Base-by-base conservation (phyloP, 495 filamentous ascomycete species). In the Neurospora sublineolata region DNA sequence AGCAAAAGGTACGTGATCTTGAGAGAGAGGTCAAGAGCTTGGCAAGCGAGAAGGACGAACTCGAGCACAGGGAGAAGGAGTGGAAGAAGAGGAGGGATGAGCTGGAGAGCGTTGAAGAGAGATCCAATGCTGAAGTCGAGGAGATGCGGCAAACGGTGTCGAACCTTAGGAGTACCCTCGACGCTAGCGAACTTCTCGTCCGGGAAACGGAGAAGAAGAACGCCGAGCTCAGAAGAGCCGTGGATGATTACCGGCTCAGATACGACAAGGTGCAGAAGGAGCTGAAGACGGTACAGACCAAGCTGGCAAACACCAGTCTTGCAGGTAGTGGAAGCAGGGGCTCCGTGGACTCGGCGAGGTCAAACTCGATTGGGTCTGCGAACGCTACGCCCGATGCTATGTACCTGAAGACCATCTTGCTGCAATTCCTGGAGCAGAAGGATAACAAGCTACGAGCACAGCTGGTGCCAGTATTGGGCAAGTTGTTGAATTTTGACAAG, bases 371-470 rank as follows among this genome's bases (percentile, higher is more conserved):
- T 27, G 30, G 27, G 12, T 72, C 72, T 64, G 77, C 76, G 1
- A 74, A 80, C 5, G 74, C 71, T n/a, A 71, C 75, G 58, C 85
- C 90, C 69, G 92, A 99, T 79, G 91, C 90, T 73, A 89, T 93
- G 76, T 99, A 99, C 78, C 79, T 99, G 72, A 98, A 98, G 84
- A 97, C 96, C 39, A 93, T 99, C 42, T 85, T 99, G 33, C 81
- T 98, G 58, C 94, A 97, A 80, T 97, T 99, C 76, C 80, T 99
- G 78, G 94, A 97, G 84, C 92, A 95, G 78, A 93, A 89, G 82
- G 95, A 99, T 76, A 97, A 94, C 82, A 93, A 88, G 79, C 87
- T 93, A 72, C 91, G 97, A 79, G 88, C 90, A 78, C 94, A 97
- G 84, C 84, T 99, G 69, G 91, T 99, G 33, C 95, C 94, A 16